A percentile compares a stretch with the other conserved stretches of the same genome.
phyloP scores from a whole-genome alignment of 2,329 filamentous ascomycete species.

The Trichoderma arundinaceum region DNA sequence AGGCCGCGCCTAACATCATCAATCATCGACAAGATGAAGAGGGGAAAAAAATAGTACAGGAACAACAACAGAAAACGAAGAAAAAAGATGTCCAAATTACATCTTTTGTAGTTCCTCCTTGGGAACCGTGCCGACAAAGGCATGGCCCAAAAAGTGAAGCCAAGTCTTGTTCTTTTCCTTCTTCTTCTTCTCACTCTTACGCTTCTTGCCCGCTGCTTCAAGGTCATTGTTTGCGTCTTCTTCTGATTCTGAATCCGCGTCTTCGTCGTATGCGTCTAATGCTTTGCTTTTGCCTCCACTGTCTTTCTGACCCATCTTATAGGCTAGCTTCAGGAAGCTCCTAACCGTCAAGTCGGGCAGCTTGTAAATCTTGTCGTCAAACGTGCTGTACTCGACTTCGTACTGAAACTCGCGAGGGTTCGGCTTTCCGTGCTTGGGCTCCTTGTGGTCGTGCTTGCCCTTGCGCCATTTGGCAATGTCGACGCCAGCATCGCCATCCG shows the following conservation, averaged over 20 bases:
- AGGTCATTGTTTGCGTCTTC: slow-evolving; percentile 39
- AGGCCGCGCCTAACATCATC: neutral
- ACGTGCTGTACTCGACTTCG: slow-evolving; percentile 86
- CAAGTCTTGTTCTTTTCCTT: slow-evolving; percentile 70
- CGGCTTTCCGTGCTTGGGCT: slow-evolving; percentile 56
- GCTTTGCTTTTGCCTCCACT: slow-evolving; percentile 32
- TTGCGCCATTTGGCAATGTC: slow-evolving; percentile 62
- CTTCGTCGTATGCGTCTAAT: slow-evolving; percentile 37
- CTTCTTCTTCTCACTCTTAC: slow-evolving; percentile 53
- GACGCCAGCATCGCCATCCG: slow-evolving; percentile 39
- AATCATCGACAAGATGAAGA: neutral
- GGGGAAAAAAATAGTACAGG: neutral
- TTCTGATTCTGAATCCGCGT: slow-evolving; percentile 38
- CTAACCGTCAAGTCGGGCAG: slow-evolving; percentile 83
- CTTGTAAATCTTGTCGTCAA: slow-evolving; percentile 74
- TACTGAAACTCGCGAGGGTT: slow-evolving; percentile 71
- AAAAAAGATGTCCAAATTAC: slow-evolving; percentile 34
- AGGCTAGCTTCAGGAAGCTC: slow-evolving; percentile 79
- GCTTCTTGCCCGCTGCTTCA: slow-evolving; percentile 51
- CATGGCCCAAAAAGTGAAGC: slow-evolving; percentile 76
- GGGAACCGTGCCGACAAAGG: slow-evolving; percentile 77
- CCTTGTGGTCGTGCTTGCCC: slow-evolving; percentile 66
- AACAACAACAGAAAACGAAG: neutral
- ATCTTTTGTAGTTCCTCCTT: slow-evolving; percentile 66
- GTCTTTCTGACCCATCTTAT: slow-evolving; percentile 66